Evolutionary conservation across 805 yeast species (phyloP), one percentile per base, ranked within the genome.

Genomic region (Kuraishia piskuri): DNA sequence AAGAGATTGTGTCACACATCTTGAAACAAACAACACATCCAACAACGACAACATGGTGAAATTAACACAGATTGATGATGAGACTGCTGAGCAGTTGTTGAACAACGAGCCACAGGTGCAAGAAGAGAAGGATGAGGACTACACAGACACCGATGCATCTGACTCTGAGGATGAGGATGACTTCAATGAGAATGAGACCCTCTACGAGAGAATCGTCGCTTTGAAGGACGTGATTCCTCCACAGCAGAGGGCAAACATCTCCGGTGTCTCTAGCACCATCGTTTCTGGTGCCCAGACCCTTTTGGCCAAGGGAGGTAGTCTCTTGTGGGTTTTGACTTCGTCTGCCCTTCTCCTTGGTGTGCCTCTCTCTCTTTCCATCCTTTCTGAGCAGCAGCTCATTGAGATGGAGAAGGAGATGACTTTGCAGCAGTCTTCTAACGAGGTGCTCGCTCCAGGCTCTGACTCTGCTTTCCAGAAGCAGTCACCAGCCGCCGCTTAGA

Each of bases 351-450:
- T 94, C 57, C 75, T 94, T 62, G 97, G 97, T 68, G 96, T 90
- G 49, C 99, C 99, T 58, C 78, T 89, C 62, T 84, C 96, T 8
- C 76, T 94, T 63, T 86, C 96, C 52, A 88, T 94, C 62, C 77
- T 94, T 63, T 84, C 90, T 56, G 97, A 92, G 75, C 95, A 90
- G 68, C 97, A 92, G 75, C 80, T 91, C 68, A 83, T 85, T 67
- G 97, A 91, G 74, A 80, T 89, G 85, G 97, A 91, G 76, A 90
- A 88, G 75, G 94, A 90, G 67, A 84, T 90, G 78, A 82, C 86
- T 55, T 73, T 86, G 65, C 92, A 86, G 69, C 86, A 84, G 68
- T 84, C 86, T 57, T 86, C 90, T 23, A 84, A 81, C 63, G 90
- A 84, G 55, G 79, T 86, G 49, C 72, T 87, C 63, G 86, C 90